These are phyloP conservation scores for Fusarium sp. DNA, from an alignment of 2,329 filamentous ascomycete genomes.

Conservation along the genomic window DNA sequence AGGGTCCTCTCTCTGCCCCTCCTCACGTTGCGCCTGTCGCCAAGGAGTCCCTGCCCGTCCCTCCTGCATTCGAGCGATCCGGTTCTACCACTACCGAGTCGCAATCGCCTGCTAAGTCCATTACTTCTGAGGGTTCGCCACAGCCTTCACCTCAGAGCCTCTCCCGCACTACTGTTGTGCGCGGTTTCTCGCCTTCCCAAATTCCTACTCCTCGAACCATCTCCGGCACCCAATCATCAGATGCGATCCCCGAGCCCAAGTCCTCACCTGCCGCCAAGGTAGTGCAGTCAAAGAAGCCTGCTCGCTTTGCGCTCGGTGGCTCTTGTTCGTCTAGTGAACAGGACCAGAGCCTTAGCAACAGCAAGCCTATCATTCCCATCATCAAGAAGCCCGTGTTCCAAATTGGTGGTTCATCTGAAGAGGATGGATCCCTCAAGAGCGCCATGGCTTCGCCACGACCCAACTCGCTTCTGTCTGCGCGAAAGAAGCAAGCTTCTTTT, in stretches of 20 bases:
- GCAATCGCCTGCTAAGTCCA: slow-evolving; percentile 66
- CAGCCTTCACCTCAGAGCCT: slow-evolving; percentile 45
- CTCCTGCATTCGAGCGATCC: slow-evolving; percentile 53
- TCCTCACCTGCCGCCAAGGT: slow-evolving; percentile 70
- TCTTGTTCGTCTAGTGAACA: slow-evolving; percentile 80
- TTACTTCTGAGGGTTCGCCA: slow-evolving; percentile 51
- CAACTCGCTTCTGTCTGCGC: slow-evolving; percentile 54
- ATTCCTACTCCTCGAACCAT: slow-evolving; percentile 62
- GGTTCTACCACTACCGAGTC: slow-evolving; percentile 60
- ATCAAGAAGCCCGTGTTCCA: slow-evolving; percentile 60
- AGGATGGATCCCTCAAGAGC: slow-evolving; percentile 78
- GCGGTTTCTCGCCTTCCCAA: slow-evolving; percentile 85
- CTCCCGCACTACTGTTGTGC: slow-evolving; percentile 68
- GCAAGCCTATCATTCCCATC: slow-evolving; percentile 47
- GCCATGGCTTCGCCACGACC: slow-evolving; percentile 59
- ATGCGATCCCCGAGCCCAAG: slow-evolving; percentile 71
- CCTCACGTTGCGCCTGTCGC: slow-evolving; percentile 45
- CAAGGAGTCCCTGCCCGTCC: slow-evolving; percentile 56
- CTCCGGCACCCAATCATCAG: slow-evolving; percentile 63
- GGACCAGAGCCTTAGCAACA: slow-evolving; percentile 61
- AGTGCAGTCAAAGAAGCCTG: slow-evolving; percentile 72
- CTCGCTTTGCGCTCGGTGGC: slow-evolving; percentile 78
- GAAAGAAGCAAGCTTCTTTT: slow-evolving; percentile 85
- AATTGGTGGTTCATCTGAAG: slow-evolving; percentile 73
- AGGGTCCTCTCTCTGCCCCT: slow-evolving; percentile 65